Percentiles rank a stretch among this genome's conserved stretches.
Conservation (phyloP, 2,329 filamentous ascomycete species). For the Fusarium bactridioides region DNA sequence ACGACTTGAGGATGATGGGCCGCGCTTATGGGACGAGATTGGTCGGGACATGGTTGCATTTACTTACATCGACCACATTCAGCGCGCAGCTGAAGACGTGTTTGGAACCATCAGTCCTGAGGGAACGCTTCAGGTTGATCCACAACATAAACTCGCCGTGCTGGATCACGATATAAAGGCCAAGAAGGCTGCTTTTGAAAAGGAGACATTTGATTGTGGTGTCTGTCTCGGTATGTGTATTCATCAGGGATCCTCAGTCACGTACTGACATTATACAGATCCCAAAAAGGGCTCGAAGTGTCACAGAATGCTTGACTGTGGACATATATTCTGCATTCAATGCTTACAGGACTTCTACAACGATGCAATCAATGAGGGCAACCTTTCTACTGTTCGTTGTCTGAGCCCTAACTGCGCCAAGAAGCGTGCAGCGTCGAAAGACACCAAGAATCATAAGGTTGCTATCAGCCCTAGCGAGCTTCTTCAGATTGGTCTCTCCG, state of each 20-base stretch:
- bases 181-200: constrained; percentile 78
- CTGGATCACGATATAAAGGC: constrained; percentile 81
- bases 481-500: constrained; percentile 75
- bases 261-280: constrained; percentile 56
- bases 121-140: constrained; percentile 60
- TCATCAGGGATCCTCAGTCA: background rate
- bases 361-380: constrained; percentile 84
- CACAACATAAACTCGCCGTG: constrained; percentile 72
- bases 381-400: constrained; percentile 81
- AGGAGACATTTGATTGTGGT: constrained; percentile 85
- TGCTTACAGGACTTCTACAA: constrained; percentile 93
- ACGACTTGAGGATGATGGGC: constrained; percentile 59
- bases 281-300: constrained; percentile 87
- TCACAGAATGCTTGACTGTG: constrained; percentile 82
- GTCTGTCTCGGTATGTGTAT: constrained; percentile 73
- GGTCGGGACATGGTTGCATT: constrained; percentile 67
- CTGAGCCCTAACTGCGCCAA: constrained; percentile 81
- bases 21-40: constrained; percentile 68
- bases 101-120: constrained; percentile 64
- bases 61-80: constrained; percentile 69
- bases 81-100: constrained; percentile 64
- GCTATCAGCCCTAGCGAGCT: constrained; percentile 85
- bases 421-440: constrained; percentile 54
- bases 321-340: constrained; percentile 88
- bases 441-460: constrained; percentile 66